Conservation (phyloP, 352 stramenopile genomes). For the Phytophthora cajani region DNA sequence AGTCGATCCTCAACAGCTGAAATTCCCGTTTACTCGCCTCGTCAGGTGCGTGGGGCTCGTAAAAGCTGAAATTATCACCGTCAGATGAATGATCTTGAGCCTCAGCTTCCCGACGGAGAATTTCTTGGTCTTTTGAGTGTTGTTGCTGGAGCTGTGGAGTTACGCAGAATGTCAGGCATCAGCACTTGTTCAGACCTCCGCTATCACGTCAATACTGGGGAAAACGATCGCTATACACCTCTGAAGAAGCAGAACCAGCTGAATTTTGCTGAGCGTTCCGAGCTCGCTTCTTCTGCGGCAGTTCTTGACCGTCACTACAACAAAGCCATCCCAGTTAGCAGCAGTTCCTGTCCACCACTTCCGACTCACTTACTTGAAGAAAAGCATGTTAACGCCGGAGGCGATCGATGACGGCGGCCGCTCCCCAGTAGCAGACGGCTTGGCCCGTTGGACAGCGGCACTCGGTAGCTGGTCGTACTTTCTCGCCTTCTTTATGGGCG, state of each 20-base stretch:
- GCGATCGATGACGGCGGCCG: conserved; percentile 34
- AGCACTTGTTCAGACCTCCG: neutral
- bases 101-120: conserved; percentile 2
- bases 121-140: conserved; percentile 8
- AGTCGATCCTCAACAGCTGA: conserved; percentile 18
- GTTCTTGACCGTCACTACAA: conserved; percentile 42
- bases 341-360: neutral
- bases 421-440: neutral
- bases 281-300: conserved; percentile 25
- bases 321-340: conserved; percentile 4
- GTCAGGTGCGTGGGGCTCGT: conserved; percentile 2
- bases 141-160: conserved; percentile 6
- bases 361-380: conserved; percentile 51
- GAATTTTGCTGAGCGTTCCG: neutral
- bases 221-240: neutral
- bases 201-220: conserved; percentile 4
- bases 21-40: conserved; percentile 5
- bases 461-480: conserved; percentile 19
- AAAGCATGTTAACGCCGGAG: conserved; percentile 35
- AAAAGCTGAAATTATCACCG: neutral
- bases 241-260: conserved; percentile 2
- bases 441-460: conserved; percentile 4
- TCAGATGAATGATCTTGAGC: conserved; percentile 7
- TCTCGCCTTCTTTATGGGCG: conserved; percentile 57
- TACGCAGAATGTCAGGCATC: neutral